phyloP scores from a whole-genome alignment of 1,139 yeast species.

The Spencermartinsiella ligniputridi region DNA sequence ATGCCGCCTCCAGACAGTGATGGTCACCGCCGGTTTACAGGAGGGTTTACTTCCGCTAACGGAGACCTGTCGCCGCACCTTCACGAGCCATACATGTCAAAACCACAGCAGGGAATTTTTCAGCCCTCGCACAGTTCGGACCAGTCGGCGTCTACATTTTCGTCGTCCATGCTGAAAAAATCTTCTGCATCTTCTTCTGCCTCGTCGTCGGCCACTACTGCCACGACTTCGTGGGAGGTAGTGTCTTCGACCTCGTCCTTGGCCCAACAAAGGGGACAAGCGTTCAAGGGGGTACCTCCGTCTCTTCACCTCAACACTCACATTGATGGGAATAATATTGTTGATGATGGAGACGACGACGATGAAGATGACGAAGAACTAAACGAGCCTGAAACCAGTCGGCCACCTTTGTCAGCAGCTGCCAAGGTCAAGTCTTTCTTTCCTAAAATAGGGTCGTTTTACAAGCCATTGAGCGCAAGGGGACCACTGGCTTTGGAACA shows the following conservation, averaged over 20 bases:
- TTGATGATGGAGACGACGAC: not conserved
- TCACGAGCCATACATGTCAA: not conserved
- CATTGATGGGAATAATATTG: not conserved
- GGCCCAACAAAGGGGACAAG: conserved; percentile 1
- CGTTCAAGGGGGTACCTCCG: not conserved
- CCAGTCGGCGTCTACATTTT: not conserved
- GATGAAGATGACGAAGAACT: not conserved
- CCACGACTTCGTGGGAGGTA: not conserved
- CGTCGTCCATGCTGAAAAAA: not conserved
- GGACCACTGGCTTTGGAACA: conserved; percentile 6
- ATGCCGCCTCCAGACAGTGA: not conserved
- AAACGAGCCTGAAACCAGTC: not conserved
- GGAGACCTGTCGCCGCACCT: not conserved
- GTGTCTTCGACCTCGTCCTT: not conserved
- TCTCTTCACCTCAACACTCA: not conserved
- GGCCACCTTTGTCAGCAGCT: conserved; percentile 4
- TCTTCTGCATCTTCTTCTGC: not conserved
- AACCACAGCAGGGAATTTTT: not conserved
- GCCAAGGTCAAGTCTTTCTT: conserved; percentile 16
- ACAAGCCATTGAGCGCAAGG: conserved; percentile 13
- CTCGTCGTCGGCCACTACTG: not conserved
- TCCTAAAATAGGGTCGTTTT: conserved; percentile 12
- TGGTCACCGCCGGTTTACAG: not conserved
- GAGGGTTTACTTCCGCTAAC: not conserved
- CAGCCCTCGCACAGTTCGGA: not conserved